phyloP scores from a whole-genome alignment of 2,329 filamentous ascomycete species.

The Monosporascus sp. region DNA sequence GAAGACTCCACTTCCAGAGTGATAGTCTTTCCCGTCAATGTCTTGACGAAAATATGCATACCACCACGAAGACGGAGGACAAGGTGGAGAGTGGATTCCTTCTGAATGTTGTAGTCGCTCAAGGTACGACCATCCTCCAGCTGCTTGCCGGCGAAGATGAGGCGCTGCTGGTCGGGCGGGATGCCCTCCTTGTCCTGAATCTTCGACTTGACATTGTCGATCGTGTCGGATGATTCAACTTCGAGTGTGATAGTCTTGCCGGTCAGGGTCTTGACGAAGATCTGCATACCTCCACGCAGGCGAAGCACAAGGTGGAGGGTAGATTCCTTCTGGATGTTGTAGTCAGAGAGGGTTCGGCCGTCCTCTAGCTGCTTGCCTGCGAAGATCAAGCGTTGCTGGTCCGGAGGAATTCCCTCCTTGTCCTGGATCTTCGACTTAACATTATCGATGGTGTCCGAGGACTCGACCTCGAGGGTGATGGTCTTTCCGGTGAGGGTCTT shows the following conservation, averaged over 20 bases:
- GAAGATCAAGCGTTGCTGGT: too few relatives aligned
- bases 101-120: slow-evolving; percentile 95
- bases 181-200: slow-evolving; percentile 94
- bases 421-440: too few relatives aligned
- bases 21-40: slow-evolving; percentile 65
- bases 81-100: slow-evolving; percentile 76
- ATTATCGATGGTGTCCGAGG: too few relatives aligned
- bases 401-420: too few relatives aligned
- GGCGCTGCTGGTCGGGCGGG: slow-evolving; percentile 86
- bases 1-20: too few relatives aligned
- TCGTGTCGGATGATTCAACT: too few relatives aligned
- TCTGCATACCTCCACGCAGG: slow-evolving; percentile 85
- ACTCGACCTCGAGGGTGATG: too few relatives aligned
- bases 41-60: slow-evolving; percentile 73
- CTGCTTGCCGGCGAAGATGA: slow-evolving; percentile 93
- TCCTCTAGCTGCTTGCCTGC: too few relatives aligned
- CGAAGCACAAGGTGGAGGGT: slow-evolving; percentile 82
- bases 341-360: too few relatives aligned
- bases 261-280: slow-evolving; percentile 81
- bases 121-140: slow-evolving; percentile 87
- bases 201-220: slow-evolving; percentile 92
- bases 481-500: slow-evolving; percentile 83
- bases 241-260: slow-evolving; percentile 94
- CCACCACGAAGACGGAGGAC: slow-evolving; percentile 78
- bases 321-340: too few relatives aligned